Evolutionary conservation across 345 rosid species (phyloP).

Genomic region (Brassica nigra): DNA sequence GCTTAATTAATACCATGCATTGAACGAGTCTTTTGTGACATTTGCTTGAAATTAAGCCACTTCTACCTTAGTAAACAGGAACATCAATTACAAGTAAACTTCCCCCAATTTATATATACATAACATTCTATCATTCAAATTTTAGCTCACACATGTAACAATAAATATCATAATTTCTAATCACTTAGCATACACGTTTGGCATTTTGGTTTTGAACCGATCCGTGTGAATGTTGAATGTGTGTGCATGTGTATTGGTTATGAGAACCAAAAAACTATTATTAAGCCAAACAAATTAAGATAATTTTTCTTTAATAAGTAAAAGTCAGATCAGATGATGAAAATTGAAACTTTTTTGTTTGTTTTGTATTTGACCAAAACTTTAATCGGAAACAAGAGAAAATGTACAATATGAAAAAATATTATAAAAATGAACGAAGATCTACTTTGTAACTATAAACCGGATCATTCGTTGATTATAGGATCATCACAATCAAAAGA

Average conservation of each 20-base stretch:
- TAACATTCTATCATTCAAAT: background rate
- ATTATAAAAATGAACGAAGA: background rate
- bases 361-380: background rate
- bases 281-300: too few relatives aligned
- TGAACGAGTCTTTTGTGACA: constrained; percentile 40
- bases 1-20: constrained; percentile 18
- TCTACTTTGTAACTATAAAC: background rate
- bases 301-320: too few relatives aligned
- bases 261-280: too few relatives aligned
- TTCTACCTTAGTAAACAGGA: background rate
- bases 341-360: too few relatives aligned
- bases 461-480: background rate
- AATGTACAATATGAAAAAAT: background rate
- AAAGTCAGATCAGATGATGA: background rate
- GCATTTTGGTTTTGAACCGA: too few relatives aligned
- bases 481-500: constrained; percentile 29
- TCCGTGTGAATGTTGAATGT: too few relatives aligned
- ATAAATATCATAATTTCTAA: too few relatives aligned
- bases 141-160: too few relatives aligned
- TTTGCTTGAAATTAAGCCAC: constrained; percentile 25
- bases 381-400: background rate
- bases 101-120: background rate
- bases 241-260: background rate
- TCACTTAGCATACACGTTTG: too few relatives aligned
- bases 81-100: background rate